Evolutionary conservation across 345 rosid genomes (phyloP), one percentile per base, ranked within the genome.

Genomic region (Mercurialis annua): DNA sequence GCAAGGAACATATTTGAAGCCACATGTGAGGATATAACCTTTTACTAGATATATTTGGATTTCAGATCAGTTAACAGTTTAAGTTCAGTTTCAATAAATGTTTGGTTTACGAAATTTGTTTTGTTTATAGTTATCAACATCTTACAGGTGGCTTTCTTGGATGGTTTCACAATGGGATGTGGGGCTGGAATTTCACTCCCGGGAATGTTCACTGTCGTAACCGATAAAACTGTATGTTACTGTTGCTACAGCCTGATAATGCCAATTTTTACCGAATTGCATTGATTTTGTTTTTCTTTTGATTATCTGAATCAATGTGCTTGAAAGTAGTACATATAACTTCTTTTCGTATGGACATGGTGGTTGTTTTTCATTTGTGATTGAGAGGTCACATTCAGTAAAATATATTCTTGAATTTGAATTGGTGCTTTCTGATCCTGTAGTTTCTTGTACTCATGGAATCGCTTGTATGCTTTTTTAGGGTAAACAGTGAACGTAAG

Each of bases 1-100:
- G 51, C 97, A 89, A 83, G 96, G 90, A 76, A 94, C 95, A 46
- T 91, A 85, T 79, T 65, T 87, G 69, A 87, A 91, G 78, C 96
- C 99, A 66, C 88, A 87, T 82, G 96, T 86, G 77, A 86, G 96
- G 38, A 30, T 54, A 59, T 66, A 67, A 77, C 67, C 51, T 51
- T 55, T 64, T 26, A 53, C 6, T 16, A 21, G 24, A 55, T 29
- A 34, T 64, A 26, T 58, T 64, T 21, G 57, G 59, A 54, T 62
- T 18, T 53, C 60, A 51, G 56, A 46, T 72, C 20, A 44, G 59
- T 73, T 73, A 51, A 36, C 47, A 47, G 33, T 17, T 30, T 62
- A 31, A 52, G 56, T 23, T 24, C 33, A 10, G 16, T 12, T 10
- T 17, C 50, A 1, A 3, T 26, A 53, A 0, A 10, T 34, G 16